Base-by-base conservation (phyloP, 108 stramenopile genomes). In the Skeletonema grethae region DNA sequence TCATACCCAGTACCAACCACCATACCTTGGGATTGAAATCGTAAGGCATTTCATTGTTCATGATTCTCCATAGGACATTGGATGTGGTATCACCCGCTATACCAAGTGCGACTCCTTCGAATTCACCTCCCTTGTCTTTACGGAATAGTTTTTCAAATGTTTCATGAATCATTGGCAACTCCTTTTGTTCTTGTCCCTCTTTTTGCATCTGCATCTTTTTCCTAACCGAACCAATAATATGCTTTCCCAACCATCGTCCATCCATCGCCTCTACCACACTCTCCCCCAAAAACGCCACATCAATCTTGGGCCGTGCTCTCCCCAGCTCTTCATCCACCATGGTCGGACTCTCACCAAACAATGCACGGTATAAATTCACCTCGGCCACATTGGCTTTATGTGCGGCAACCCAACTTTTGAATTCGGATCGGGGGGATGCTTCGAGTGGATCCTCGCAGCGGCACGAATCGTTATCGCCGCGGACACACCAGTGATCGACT, bases 1-100 rank as follows among this genome's bases (percentile, higher is more conserved):
- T 95, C 84, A 90, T 79, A n/a, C 93, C 93, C 13, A 95, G 48
- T 22, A 78, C 70, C 9, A 95, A 53, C 93, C 93, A 95, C 91
- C 91, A 95, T 38, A 95, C 78, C 69, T 85, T 84, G 2, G 93
- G 93, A 53, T 89, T 86, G 70, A 95, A 91, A 38, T 76, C 86
- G 10, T 77, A 56, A 0, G 93, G 88, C 79, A 84, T 77, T 79
- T 84, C 83, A 45, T 79, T 70, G 65, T 84, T 62, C 58, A 80
- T 68, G 39, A 84, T 57, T 32, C 83, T 43, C 83, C 83, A 84
- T 13, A 84, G 70, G 46, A 84, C 79, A 60, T 84, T 84, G 43
- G 70, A 57, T 2, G 83, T 62, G 61, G 85, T 83, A 70, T 95
- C 93, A 4, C 90, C 93, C 7, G 89, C 89, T 63, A 95, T 80